Evolutionary conservation across 2,329 filamentous ascomycete species (phyloP).

Genomic region (Teratosphaeria pseudoeucalypti): DNA sequence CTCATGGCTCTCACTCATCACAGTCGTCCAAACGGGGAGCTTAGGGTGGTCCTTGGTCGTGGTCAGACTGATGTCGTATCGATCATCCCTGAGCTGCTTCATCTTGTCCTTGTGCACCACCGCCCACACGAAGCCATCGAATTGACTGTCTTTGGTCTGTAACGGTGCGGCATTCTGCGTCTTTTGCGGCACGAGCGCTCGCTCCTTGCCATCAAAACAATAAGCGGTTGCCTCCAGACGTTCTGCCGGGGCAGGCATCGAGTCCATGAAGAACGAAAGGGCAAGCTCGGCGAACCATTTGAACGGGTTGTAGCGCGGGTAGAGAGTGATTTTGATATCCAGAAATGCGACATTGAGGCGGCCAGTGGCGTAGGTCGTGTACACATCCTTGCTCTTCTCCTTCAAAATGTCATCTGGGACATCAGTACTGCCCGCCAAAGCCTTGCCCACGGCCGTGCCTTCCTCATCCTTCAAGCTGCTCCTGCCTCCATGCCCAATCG

Average conservation of each 20-base stretch:
- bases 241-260: conserved; percentile 58
- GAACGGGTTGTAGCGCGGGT: conserved; percentile 79
- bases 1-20: conserved; percentile 96
- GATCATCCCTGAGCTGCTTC: conserved; percentile 79
- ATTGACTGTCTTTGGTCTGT: conserved; percentile 48
- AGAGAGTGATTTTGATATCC: conserved; percentile 70
- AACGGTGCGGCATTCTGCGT: conserved; percentile 42
- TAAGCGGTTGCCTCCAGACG: conserved; percentile 67
- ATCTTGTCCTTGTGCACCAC: conserved; percentile 92
- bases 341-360: conserved; percentile 87
- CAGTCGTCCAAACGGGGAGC: conserved; percentile 77
- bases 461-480: conserved; percentile 26
- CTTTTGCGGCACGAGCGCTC: conserved; percentile 56
- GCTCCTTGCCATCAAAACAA: conserved; percentile 86
- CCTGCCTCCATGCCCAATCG: conserved; percentile 64
- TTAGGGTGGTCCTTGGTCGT: conserved; percentile 86
- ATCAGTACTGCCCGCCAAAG: conserved; percentile 30
- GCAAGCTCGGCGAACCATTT: conserved; percentile 55
- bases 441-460: conserved; percentile 21
- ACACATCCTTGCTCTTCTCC: conserved; percentile 84
- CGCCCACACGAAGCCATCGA: conserved; percentile 89
- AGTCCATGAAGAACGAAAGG: conserved; percentile 71
- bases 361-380: conserved; percentile 76
- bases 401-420: conserved; percentile 56
- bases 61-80: conserved; percentile 89